Evolutionary conservation across 2,329 filamentous ascomycete species (phyloP).

Genomic region (Fusarium hostae): DNA sequence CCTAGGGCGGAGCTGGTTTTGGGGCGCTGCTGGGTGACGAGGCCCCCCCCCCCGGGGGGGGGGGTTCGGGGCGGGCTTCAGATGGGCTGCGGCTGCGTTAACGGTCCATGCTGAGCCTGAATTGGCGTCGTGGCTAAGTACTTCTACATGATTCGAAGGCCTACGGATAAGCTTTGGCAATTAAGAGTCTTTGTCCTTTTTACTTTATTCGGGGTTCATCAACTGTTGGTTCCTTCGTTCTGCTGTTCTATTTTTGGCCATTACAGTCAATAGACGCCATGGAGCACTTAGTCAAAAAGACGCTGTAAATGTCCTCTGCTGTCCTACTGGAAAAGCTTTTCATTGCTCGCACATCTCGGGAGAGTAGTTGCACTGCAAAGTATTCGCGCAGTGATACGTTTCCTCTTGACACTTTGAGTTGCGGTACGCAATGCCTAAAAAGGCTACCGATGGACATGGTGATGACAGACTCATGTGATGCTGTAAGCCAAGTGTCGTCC

Average conservation of each 20-base stretch:
- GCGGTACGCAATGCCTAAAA: not conserved
- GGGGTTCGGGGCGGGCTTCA: conserved; percentile 26
- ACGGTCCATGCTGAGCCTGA: conserved; percentile 15
- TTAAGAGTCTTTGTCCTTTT: conserved; percentile 1
- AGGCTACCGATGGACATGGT: conserved; percentile 20
- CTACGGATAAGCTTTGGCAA: not conserved
- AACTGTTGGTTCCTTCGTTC: not conserved
- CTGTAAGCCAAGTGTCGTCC: conserved; percentile 17
- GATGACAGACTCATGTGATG: conserved; percentile 31
- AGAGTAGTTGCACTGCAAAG: not conserved
- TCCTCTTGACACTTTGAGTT: not conserved
- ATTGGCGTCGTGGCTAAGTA: conserved; percentile 15
- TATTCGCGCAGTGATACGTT: not conserved
- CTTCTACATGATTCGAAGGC: conserved; percentile 1
- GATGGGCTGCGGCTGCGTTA: not conserved
- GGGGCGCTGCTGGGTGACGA: conserved; percentile 47
- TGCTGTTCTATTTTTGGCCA: conserved; percentile 1
- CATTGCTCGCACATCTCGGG: not conserved
- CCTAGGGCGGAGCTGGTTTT: conserved; percentile 20
- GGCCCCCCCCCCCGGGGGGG: no score
- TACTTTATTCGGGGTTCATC: not conserved
- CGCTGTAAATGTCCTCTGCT: not conserved
- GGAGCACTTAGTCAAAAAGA: not conserved
- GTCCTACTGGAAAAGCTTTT: not conserved
- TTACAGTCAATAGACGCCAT: not conserved